Evolutionary conservation across 345 rosid genomes (phyloP).

Genomic region (Leavenworthia alabamica): DNA sequence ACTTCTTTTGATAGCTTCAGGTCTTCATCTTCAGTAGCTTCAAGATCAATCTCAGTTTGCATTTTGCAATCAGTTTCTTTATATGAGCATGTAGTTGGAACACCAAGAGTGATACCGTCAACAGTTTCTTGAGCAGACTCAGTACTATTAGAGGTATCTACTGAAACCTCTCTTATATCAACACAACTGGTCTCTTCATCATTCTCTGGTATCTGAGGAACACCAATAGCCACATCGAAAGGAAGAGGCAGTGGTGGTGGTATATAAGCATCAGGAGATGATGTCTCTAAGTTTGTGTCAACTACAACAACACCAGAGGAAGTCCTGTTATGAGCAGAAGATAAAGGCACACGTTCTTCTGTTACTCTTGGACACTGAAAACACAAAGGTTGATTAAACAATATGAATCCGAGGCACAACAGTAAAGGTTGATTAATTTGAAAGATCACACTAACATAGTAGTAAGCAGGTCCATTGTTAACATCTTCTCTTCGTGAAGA

Average conservation of each 20-base stretch:
- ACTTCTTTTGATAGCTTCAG: constrained; percentile 49
- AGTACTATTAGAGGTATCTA: constrained; percentile 34
- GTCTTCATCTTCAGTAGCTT: constrained; percentile 46
- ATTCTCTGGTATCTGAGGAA: constrained; percentile 41
- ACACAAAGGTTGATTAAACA: constrained; percentile 5
- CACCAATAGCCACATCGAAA: constrained; percentile 46
- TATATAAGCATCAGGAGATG: constrained; percentile 68
- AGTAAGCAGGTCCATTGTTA: constrained; percentile 32
- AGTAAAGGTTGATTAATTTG: background rate
- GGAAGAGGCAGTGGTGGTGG: constrained; percentile 77
- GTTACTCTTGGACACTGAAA: constrained; percentile 55
- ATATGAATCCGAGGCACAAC: background rate
- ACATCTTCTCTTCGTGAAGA: constrained; percentile 47
- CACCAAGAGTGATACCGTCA: no score
- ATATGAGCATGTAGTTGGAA: constrained; percentile 40
- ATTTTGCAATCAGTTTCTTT: constrained; percentile 51
- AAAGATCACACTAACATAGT: constrained; percentile 40
- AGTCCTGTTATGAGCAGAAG: constrained; percentile 47
- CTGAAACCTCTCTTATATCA: constrained; percentile 39
- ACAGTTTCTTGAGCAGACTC: constrained; percentile 46
- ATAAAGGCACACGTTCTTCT: constrained; percentile 59
- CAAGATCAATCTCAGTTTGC: constrained; percentile 42
- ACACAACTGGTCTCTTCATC: constrained; percentile 36
- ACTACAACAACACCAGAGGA: constrained; percentile 57
- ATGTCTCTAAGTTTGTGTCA: constrained; percentile 76